Evolutionary conservation across 2,329 filamentous ascomycete genomes (phyloP).

Genomic region (Xylariaceae sp.): DNA sequence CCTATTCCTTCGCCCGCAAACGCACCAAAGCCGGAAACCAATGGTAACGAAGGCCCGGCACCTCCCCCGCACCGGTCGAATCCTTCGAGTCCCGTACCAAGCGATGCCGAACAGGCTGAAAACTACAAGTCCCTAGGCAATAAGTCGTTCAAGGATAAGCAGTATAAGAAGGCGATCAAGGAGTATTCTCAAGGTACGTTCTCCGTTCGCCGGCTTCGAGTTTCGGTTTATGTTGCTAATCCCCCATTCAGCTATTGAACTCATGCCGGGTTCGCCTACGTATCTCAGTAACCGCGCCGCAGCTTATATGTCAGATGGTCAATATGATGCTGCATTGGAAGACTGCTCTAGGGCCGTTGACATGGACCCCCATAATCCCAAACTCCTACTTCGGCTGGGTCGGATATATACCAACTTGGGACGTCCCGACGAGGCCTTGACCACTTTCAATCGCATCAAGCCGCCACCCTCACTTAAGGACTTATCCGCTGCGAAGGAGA

Average conservation of each 20-base stretch:
- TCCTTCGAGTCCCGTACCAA: conserved; percentile 52
- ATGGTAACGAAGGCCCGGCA: conserved; percentile 47
- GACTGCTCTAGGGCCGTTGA: conserved; percentile 80
- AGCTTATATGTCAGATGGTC: conserved; percentile 82
- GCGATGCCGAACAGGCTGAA: conserved; percentile 70
- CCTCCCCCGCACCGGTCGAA: conserved; percentile 68
- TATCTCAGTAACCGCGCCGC: conserved; percentile 94
- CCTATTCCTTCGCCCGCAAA: conserved; percentile 45
- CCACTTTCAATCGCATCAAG: conserved; percentile 73
- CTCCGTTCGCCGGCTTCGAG: not conserved
- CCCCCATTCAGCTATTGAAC: conserved; percentile 70
- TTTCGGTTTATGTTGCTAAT: conserved; percentile 11
- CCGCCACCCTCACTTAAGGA: conserved; percentile 81
- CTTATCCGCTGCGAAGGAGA: conserved; percentile 72
- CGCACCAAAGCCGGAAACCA: conserved; percentile 37
- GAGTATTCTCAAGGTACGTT: conserved; percentile 87
- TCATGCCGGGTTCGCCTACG: conserved; percentile 77
- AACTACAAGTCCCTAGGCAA: conserved; percentile 89
- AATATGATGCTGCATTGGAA: conserved; percentile 73
- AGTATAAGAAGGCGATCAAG: conserved; percentile 80
- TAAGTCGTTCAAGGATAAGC: conserved; percentile 92
- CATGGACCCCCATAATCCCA: conserved; percentile 77
- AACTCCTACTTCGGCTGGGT: conserved; percentile 81
- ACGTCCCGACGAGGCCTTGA: conserved; percentile 77
- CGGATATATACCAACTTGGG: conserved; percentile 86